Evolutionary conservation across 306 rosid genomes (phyloP).

Genomic region (Medicago ruthenica): DNA sequence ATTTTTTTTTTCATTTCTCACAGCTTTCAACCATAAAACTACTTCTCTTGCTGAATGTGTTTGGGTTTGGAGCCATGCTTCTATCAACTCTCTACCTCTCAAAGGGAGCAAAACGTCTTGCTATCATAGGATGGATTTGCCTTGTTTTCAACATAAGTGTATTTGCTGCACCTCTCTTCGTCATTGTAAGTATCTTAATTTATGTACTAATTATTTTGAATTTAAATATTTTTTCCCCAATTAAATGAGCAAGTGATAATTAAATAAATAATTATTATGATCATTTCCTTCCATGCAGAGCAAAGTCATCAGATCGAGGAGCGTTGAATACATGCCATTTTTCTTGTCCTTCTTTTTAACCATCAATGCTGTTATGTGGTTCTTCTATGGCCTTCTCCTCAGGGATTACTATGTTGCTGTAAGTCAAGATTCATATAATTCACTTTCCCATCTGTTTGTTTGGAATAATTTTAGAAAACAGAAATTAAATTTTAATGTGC

Average conservation of each 20-base stretch:
- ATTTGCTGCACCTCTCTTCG: slow-evolving; percentile 89
- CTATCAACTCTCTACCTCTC: slow-evolving; percentile 64
- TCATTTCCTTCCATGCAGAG: slow-evolving; percentile 52
- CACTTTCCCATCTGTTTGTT: neutral
- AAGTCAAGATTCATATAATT: slow-evolving; percentile 36
- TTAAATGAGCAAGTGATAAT: neutral
- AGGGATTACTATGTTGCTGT: slow-evolving; percentile 88
- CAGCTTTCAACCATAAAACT: slow-evolving; percentile 71
- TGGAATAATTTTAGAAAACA: slow-evolving; percentile 9
- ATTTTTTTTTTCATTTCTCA: neutral
- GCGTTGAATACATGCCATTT: slow-evolving; percentile 94
- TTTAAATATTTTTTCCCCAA: neutral
- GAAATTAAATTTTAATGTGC: slow-evolving; percentile 28
- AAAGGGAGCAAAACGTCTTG: slow-evolving; percentile 63
- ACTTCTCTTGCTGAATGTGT: slow-evolving; percentile 65
- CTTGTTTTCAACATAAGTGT: slow-evolving; percentile 78
- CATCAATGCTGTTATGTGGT: slow-evolving; percentile 88
- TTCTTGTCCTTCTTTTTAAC: slow-evolving; percentile 81
- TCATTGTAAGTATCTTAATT: slow-evolving; percentile 59
- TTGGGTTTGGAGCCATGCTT: slow-evolving; percentile 80
- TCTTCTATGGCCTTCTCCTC: slow-evolving; percentile 88
- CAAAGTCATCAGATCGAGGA: slow-evolving; percentile 70
- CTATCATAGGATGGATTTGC: slow-evolving; percentile 86
- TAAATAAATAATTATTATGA: slow-evolving; percentile 4
- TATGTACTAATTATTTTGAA: neutral